phyloP scores from a whole-genome alignment of 768 basidiomycete species.

The Leccinum longicurvipes region DNA sequence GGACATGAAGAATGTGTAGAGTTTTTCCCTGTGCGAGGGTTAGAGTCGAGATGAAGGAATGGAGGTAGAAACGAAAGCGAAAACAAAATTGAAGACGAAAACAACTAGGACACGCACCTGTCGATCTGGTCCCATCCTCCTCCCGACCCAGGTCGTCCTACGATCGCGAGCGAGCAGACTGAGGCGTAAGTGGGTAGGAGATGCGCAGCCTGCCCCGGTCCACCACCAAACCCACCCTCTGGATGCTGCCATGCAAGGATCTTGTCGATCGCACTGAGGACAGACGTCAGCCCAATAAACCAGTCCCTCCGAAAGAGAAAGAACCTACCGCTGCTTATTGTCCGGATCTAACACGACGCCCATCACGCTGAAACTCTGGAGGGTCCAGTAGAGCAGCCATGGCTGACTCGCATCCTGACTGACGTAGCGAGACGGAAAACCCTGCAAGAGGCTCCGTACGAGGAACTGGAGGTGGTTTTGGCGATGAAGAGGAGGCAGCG shows the following conservation, averaged over 20 bases:
- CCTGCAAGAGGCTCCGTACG: constrained; percentile 65
- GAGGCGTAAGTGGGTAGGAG: constrained; percentile 88
- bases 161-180: constrained; percentile 79
- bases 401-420: constrained; percentile 93
- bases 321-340: constrained; percentile 65
- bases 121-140: constrained; percentile 89
- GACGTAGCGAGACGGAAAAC: constrained; percentile 75
- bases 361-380: constrained; percentile 78
- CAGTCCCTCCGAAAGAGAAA: background rate
- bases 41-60: background rate
- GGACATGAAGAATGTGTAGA: constrained; percentile 89
- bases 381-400: constrained; percentile 92
- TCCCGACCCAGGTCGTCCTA: constrained; percentile 63
- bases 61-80: no score
- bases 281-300: background rate
- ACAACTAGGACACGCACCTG: constrained; percentile 44
- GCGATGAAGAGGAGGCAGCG: constrained; percentile 47
- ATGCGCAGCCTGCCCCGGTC: constrained; percentile 85
- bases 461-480: constrained; percentile 75
- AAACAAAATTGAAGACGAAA: background rate
- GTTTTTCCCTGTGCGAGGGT: constrained; percentile 42
- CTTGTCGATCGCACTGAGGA: constrained; percentile 69
- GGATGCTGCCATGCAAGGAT: constrained; percentile 81
- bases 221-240: constrained; percentile 89
- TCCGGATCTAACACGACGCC: constrained; percentile 76